These are phyloP conservation scores for Juglanconis sp. DNA, from an alignment of 2,329 filamentous ascomycete species.

Conservation along the genomic window DNA sequence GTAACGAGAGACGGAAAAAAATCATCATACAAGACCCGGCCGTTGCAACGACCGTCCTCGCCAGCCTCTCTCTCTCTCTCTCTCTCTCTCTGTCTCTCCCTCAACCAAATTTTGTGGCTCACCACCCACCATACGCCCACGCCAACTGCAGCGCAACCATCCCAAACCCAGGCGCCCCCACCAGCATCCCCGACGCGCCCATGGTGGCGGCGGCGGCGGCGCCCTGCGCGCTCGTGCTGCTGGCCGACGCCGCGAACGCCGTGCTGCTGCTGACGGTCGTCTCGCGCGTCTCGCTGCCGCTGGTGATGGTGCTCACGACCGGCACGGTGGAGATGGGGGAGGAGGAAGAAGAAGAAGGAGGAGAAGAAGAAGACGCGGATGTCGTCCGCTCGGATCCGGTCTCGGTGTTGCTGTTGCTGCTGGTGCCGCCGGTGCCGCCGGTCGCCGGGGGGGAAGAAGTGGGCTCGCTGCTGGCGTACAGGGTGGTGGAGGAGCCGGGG, in stretches of 20 bases:
- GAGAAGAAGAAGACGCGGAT: too few relatives aligned
- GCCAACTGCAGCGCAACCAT: neutral
- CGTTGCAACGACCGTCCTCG: too few relatives aligned
- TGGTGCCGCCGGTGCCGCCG: neutral
- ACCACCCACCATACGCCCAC: neutral
- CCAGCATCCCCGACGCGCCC: neutral
- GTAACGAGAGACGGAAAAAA: too few relatives aligned
- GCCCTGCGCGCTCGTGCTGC: neutral
- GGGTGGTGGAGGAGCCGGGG: neutral
- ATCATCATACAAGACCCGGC: neutral
- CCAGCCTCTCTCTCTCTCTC: too few relatives aligned
- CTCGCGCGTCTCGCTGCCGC: neutral
- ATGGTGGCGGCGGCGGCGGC: neutral
- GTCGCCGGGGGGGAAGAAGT: too few relatives aligned
- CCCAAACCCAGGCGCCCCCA: neutral
- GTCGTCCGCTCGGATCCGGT: too few relatives aligned
- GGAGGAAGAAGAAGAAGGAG: too few relatives aligned
- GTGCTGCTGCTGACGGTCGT: conserved; percentile 2
- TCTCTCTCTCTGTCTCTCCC: neutral
- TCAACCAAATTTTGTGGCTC: too few relatives aligned
- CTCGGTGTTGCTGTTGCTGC: neutral
- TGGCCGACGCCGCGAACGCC: neutral
- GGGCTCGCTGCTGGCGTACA: too few relatives aligned
- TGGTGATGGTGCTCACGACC: conserved; percentile 1
- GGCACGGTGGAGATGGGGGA: neutral